Percentiles rank a stretch among this genome's conserved stretches.
These are phyloP conservation scores for Penicillium nucicola DNA, from an alignment of 495 filamentous ascomycete genomes.

Conservation along the genomic window DNA sequence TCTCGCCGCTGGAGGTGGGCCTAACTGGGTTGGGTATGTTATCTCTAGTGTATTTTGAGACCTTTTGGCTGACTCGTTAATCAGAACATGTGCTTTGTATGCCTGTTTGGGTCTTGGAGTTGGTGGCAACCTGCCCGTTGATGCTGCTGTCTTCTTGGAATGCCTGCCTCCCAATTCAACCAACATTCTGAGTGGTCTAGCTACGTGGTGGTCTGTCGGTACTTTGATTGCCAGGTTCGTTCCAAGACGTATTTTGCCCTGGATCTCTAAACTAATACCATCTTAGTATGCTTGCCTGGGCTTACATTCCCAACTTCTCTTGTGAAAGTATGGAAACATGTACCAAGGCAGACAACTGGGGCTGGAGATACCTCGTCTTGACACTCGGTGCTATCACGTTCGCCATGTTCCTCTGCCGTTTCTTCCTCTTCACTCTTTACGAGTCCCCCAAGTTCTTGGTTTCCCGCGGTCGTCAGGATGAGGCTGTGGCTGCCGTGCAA, in stretches of 20 bases:
- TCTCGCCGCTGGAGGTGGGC: conserved; percentile 39
- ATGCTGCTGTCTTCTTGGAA: conserved; percentile 52
- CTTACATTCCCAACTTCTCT: conserved; percentile 43
- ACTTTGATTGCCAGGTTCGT: conserved; percentile 40
- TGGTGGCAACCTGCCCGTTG: conserved; percentile 49
- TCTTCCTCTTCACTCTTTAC: conserved; percentile 47
- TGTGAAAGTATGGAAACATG: conserved; percentile 41
- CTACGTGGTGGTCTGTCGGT: conserved; percentile 53
- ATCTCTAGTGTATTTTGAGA: neutral
- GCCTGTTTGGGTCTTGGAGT: conserved; percentile 45
- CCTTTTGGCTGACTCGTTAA: neutral
- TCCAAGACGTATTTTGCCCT: neutral
- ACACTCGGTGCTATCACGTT: conserved; percentile 65
- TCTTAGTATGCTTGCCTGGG: conserved; percentile 46
- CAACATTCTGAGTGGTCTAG: conserved; percentile 45
- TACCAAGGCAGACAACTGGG: conserved; percentile 56
- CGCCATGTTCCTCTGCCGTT: conserved; percentile 58
- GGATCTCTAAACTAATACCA: conserved; percentile 24
- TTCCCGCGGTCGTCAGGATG: conserved; percentile 58
- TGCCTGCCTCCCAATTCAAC: conserved; percentile 46
- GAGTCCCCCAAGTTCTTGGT: conserved; percentile 75
- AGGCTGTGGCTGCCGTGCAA: conserved; percentile 63
- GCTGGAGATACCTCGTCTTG: conserved; percentile 72
- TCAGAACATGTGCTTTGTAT: conserved; percentile 36
- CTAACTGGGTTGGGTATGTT: conserved; percentile 39